Evolutionary conservation across 2,329 filamentous ascomycete genomes (phyloP).

Genomic region (Sporothrix pallida): DNA sequence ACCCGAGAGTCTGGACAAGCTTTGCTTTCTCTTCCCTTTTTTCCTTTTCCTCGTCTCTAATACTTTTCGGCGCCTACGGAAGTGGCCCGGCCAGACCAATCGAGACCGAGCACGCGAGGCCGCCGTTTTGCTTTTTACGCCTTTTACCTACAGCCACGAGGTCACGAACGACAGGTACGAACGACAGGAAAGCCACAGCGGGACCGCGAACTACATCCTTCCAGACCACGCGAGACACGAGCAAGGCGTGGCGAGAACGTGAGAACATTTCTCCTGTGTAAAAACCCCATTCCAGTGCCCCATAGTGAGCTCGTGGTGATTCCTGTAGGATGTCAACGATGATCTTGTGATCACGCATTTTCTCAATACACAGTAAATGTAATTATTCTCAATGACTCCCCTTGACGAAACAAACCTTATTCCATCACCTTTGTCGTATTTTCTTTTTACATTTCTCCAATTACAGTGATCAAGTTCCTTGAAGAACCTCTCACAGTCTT

Average conservation of each 20-base stretch:
- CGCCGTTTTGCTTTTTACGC: neutral
- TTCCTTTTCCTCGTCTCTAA: too few relatives aligned
- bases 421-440: too few relatives aligned
- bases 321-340: neutral
- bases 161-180: conserved; percentile 3
- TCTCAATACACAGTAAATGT: too few relatives aligned
- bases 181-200: neutral
- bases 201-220: neutral
- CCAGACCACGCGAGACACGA: neutral
- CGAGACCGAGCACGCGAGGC: neutral
- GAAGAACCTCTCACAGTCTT: too few relatives aligned
- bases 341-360: neutral
- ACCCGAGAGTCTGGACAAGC: neutral
- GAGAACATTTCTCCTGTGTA: too few relatives aligned
- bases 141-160: neutral
- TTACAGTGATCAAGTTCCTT: too few relatives aligned
- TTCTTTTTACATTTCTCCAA: too few relatives aligned
- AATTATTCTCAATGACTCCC: too few relatives aligned
- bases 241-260: neutral
- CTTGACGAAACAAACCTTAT: too few relatives aligned
- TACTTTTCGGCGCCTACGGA: neutral
- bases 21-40: neutral
- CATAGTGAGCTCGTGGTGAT: neutral
- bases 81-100: too few relatives aligned
- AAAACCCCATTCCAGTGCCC: too few relatives aligned